phyloP scores from a whole-genome alignment of 2,329 filamentous ascomycete genomes.

The Aspergillus puulaauensis region DNA sequence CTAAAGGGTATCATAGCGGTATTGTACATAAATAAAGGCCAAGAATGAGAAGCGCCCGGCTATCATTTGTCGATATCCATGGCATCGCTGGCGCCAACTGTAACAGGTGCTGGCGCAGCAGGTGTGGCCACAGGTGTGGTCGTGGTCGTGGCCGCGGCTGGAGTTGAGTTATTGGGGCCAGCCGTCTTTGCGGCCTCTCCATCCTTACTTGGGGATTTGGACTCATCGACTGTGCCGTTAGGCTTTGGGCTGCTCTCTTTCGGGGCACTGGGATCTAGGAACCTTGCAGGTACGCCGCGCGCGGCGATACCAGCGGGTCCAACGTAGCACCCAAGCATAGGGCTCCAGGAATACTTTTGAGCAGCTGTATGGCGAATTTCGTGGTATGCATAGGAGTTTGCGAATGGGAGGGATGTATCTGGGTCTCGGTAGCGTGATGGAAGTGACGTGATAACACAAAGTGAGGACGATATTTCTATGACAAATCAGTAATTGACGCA shows the following conservation, averaged over 20 bases:
- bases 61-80: slow-evolving; percentile 21
- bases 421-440: slow-evolving; percentile 83
- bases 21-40: slow-evolving; percentile 7
- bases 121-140: neutral
- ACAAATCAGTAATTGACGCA: slow-evolving; percentile 7
- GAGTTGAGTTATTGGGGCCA: neutral
- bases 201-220: slow-evolving; percentile 3
- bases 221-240: neutral
- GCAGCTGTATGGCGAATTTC: slow-evolving; percentile 73
- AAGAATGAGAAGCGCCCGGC: neutral
- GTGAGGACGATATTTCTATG: slow-evolving; percentile 47
- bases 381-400: slow-evolving; percentile 72
- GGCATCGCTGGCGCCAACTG: slow-evolving; percentile 12
- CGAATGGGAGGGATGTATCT: slow-evolving; percentile 77
- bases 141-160: slow-evolving; percentile 3
- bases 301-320: slow-evolving; percentile 61
- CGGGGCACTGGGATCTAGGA: slow-evolving; percentile 42
- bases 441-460: slow-evolving; percentile 81
- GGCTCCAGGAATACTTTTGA: slow-evolving; percentile 80
- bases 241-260: slow-evolving; percentile 15
- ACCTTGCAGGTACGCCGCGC: slow-evolving; percentile 78
- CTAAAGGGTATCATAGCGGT: slow-evolving; percentile 7
- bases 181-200: slow-evolving; percentile 12
- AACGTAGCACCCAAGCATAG: slow-evolving; percentile 77
- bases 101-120: neutral